Conservation (phyloP, 345 rosid species). For the Salix suchowensis region DNA sequence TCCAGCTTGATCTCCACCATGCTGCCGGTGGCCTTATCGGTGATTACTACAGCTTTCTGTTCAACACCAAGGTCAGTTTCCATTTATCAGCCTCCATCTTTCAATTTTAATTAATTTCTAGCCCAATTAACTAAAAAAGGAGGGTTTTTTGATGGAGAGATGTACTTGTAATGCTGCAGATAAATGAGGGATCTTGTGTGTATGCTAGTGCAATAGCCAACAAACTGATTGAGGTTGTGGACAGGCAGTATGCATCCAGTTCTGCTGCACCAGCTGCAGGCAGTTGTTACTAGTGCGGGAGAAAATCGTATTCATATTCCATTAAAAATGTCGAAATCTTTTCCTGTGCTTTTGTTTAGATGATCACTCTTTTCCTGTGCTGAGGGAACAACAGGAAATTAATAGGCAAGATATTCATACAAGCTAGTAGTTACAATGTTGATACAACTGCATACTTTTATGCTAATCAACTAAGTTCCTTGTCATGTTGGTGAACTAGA, state of each 20-base stretch:
- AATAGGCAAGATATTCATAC: not conserved
- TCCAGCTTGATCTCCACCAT: constrained; percentile 75
- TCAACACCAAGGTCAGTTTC: constrained; percentile 67
- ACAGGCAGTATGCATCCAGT: constrained; percentile 18
- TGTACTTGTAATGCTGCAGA: constrained; percentile 11
- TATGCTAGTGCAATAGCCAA: constrained; percentile 32
- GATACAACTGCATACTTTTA: not conserved
- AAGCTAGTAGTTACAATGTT: not conserved
- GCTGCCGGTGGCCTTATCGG: constrained; percentile 90
- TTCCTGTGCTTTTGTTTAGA: not conserved
- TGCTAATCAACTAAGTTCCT: not conserved
- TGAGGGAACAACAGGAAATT: not conserved
- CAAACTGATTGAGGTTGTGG: constrained; percentile 29
- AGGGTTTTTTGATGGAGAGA: not conserved
- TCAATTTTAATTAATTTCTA: not conserved
- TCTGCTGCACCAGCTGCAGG: not conserved
- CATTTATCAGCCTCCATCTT: not conserved
- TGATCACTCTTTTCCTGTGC: not conserved
- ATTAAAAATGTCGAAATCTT: not conserved
- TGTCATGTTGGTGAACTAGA: not conserved
- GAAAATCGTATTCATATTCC: not conserved
- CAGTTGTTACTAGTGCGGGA: not conserved
- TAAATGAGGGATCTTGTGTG: constrained; percentile 24
- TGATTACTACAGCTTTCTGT: constrained; percentile 66
- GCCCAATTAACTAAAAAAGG: not conserved